These are phyloP conservation scores for Leptographium galeiforme DNA, from an alignment of 2,329 filamentous ascomycete species.

Conservation along the genomic window DNA sequence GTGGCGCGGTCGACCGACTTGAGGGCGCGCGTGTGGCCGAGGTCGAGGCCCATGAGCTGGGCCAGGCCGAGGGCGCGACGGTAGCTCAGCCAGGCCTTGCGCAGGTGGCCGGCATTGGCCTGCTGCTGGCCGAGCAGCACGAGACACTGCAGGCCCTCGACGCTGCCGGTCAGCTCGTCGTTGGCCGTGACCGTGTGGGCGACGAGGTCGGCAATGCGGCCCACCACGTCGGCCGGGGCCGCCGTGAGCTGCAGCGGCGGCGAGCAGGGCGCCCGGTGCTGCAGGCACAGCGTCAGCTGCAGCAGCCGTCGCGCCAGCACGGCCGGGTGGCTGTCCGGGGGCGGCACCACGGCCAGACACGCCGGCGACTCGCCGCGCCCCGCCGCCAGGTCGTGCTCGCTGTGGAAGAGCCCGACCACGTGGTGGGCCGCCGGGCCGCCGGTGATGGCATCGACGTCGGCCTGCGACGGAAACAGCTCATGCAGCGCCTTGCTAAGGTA, in stretches of 20 bases:
- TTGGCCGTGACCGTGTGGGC: slow-evolving; percentile 31
- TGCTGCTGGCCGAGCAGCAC: slow-evolving; percentile 34
- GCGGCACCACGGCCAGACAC: slow-evolving; percentile 17
- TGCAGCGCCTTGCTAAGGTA: slow-evolving; percentile 20
- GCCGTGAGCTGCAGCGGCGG: slow-evolving; percentile 15
- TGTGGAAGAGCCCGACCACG: slow-evolving; percentile 18
- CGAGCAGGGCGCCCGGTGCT: slow-evolving; percentile 25
- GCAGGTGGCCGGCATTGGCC: slow-evolving; percentile 37
- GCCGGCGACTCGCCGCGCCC: slow-evolving; percentile 14
- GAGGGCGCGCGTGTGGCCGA: slow-evolving; percentile 19
- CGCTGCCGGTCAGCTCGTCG: slow-evolving; percentile 35
- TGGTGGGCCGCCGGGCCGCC: slow-evolving; percentile 15
- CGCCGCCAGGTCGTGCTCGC: slow-evolving; percentile 18
- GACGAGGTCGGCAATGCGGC: slow-evolving; percentile 19
- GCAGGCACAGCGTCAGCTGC: slow-evolving; percentile 30
- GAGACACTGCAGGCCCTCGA: slow-evolving; percentile 40
- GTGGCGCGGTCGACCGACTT: slow-evolving; percentile 24
- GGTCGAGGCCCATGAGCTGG: slow-evolving; percentile 36
- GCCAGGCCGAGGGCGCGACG: slow-evolving; percentile 36
- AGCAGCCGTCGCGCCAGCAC: slow-evolving; percentile 34
- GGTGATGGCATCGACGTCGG: slow-evolving; percentile 20
- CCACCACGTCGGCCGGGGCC: slow-evolving; percentile 16
- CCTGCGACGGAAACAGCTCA: slow-evolving; percentile 20
- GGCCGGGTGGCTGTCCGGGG: slow-evolving; percentile 28
- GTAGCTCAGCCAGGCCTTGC: slow-evolving; percentile 38